These are phyloP conservation scores for Xylaria sp. DNA, from an alignment of 2,329 filamentous ascomycete genomes.

Conservation along the genomic window DNA sequence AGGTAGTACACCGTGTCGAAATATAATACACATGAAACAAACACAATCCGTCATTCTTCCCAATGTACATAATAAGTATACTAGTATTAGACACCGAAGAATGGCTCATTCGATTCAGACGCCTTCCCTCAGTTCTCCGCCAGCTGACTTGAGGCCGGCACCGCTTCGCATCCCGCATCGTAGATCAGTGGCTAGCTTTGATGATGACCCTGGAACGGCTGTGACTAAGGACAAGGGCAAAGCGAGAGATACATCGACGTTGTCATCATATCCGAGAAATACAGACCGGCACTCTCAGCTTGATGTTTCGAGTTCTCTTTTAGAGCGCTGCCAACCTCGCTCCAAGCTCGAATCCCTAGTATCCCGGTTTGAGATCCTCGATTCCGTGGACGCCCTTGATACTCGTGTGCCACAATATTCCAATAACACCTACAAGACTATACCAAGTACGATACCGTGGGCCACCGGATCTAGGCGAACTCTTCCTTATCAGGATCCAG, in stretches of 20 bases:
- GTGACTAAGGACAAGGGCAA: neutral
- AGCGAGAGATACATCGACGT: neutral
- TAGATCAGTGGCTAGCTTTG: constrained; percentile 12
- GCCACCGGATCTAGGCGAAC: constrained; percentile 11
- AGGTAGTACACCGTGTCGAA: neutral
- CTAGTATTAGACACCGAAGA: constrained; percentile 19
- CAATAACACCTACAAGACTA: constrained; percentile 16
- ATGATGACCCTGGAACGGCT: neutral
- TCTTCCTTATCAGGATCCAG: neutral
- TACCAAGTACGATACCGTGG: constrained; percentile 27
- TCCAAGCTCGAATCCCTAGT: constrained; percentile 48
- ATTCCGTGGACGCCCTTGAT: constrained; percentile 43
- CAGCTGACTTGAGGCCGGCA: constrained; percentile 30
- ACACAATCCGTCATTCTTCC: constrained; percentile 17
- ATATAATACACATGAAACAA: constrained; percentile 31
- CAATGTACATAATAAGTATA: constrained; percentile 16
- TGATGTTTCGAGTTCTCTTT: constrained; percentile 20
- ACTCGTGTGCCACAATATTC: constrained; percentile 10
- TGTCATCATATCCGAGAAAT: constrained; percentile 1
- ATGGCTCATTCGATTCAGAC: constrained; percentile 26
- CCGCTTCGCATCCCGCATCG: constrained; percentile 35
- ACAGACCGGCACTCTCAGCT: neutral
- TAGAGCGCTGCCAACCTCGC: constrained; percentile 36
- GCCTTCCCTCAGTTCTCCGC: constrained; percentile 14
- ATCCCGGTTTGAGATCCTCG: constrained; percentile 52